These are phyloP conservation scores for Colletotrichum sidae DNA, from an alignment of 2,329 filamentous ascomycete genomes.

Conservation along the genomic window DNA sequence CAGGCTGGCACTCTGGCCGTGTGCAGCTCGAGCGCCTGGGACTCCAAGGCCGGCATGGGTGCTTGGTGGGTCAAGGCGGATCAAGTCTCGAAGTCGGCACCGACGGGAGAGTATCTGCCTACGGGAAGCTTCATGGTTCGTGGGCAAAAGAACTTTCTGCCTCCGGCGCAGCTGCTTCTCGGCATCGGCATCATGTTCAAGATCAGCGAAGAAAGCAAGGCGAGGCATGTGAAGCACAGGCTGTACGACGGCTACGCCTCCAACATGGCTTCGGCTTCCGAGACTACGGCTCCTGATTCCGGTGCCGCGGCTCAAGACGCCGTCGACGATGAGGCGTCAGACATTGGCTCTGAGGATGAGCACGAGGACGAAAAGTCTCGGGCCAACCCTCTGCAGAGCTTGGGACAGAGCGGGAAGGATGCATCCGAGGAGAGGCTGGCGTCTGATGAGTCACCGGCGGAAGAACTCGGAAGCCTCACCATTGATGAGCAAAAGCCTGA, in stretches of 20 bases:
- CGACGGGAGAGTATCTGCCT: slow-evolving; percentile 82
- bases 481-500: slow-evolving; percentile 39
- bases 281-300: neutral
- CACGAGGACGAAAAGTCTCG: slow-evolving; percentile 46
- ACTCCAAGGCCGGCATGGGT: slow-evolving; percentile 94
- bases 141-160: slow-evolving; percentile 91
- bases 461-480: slow-evolving; percentile 30
- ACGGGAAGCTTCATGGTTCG: slow-evolving; percentile 83
- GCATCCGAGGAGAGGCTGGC: slow-evolving; percentile 42
- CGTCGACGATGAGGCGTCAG: slow-evolving; percentile 46
- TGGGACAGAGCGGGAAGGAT: slow-evolving; percentile 41
- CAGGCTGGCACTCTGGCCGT: slow-evolving; percentile 90
- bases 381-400: slow-evolving; percentile 52
- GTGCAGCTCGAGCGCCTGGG: slow-evolving; percentile 91
- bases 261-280: slow-evolving; percentile 35
- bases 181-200: slow-evolving; percentile 90
- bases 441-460: slow-evolving; percentile 38
- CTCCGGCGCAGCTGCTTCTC: slow-evolving; percentile 86
- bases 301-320: slow-evolving; percentile 44
- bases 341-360: slow-evolving; percentile 49
- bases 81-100: slow-evolving; percentile 88
- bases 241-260: slow-evolving; percentile 42
- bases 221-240: slow-evolving; percentile 81
- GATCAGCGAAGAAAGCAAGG: slow-evolving; percentile 88
- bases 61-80: slow-evolving; percentile 95